These are phyloP conservation scores for Pseudogymnoascus sp. DNA, from an alignment of 2,329 filamentous ascomycete genomes.

Conservation along the genomic window DNA sequence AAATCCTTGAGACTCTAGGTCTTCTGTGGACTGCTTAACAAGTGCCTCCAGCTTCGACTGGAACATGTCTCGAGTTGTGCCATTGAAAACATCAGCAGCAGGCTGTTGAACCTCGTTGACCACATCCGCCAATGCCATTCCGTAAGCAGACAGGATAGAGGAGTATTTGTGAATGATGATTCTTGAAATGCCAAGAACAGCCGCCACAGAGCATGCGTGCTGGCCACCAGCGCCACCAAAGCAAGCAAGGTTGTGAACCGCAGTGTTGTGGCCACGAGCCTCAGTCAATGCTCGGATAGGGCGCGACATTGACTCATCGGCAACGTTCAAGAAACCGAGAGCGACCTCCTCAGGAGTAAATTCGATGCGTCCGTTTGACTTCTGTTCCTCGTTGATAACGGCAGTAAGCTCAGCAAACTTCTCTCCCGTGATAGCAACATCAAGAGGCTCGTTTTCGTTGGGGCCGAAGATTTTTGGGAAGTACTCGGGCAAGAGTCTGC, in stretches of 20 bases:
- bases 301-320: conserved; percentile 84
- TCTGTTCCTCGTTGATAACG: conserved; percentile 67
- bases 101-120: conserved; percentile 84
- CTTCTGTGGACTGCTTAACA: conserved; percentile 60
- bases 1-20: conserved; percentile 71
- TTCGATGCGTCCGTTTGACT: conserved; percentile 42
- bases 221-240: conserved; percentile 91
- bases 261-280: conserved; percentile 83
- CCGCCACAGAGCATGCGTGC: conserved; percentile 80
- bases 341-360: conserved; percentile 57
- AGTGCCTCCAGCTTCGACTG: conserved; percentile 68
- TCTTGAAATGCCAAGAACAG: conserved; percentile 75
- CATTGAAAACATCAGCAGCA: conserved; percentile 53
- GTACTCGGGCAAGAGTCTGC: conserved; percentile 76
- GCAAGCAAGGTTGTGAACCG: conserved; percentile 76
- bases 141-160: conserved; percentile 81
- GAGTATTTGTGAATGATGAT: conserved; percentile 83
- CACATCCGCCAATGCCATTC: conserved; percentile 86
- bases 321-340: conserved; percentile 76
- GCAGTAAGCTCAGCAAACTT: conserved; percentile 69
- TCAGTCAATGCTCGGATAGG: conserved; percentile 86
- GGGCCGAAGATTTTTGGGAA: conserved; percentile 92
- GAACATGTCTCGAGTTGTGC: conserved; percentile 48
- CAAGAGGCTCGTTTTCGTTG: conserved; percentile 74
- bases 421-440: conserved; percentile 64